A percentile compares a stretch with the other conserved stretches of the same genome.
Conservation (phyloP, 1,284 basidiomycete genomes). For the Salmacisia buchloeana region DNA sequence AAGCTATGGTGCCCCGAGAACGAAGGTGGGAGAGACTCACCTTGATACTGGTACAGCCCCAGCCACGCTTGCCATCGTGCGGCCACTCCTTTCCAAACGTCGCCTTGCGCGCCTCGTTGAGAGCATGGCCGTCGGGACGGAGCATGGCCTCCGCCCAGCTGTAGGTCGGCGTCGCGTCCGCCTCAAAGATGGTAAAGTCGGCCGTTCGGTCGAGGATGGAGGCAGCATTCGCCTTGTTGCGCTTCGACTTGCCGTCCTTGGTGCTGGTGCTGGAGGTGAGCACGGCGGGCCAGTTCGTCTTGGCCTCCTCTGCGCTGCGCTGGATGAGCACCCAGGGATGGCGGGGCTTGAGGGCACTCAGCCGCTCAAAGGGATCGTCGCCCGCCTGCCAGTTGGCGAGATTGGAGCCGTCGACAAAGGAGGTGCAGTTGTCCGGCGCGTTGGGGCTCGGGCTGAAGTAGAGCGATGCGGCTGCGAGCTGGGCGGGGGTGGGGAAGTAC, state of each 20-base stretch:
- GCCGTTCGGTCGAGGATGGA: conserved; percentile 9
- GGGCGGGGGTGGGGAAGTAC: conserved; percentile 30
- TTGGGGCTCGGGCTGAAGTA: conserved; percentile 32
- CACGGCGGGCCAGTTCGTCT: background rate
- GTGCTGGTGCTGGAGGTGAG: background rate
- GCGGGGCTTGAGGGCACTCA: conserved; percentile 21
- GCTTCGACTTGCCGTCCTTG: conserved; percentile 12
- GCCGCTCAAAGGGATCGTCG: conserved; percentile 33
- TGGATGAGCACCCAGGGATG: conserved; percentile 32
- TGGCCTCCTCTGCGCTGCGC: conserved; percentile 8
- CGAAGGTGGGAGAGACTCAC: background rate
- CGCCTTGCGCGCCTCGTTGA: conserved; percentile 38
- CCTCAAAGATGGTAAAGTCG: conserved; percentile 8
- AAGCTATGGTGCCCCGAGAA: background rate
- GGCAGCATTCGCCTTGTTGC: conserved; percentile 9
- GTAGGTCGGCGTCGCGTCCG: conserved; percentile 17
- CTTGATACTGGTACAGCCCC: conserved; percentile 49
- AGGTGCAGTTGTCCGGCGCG: conserved; percentile 35
- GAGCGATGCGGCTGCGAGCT: conserved; percentile 41
- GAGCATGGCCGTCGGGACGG: conserved; percentile 35
- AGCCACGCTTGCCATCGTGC: conserved; percentile 47
- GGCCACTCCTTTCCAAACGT: conserved; percentile 46
- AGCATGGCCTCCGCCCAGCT: conserved; percentile 25
- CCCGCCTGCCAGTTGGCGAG: conserved; percentile 34
- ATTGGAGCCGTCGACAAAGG: conserved; percentile 28